phyloP scores from a whole-genome alignment of 345 rosid species.

The Microthlaspi erraticum region DNA sequence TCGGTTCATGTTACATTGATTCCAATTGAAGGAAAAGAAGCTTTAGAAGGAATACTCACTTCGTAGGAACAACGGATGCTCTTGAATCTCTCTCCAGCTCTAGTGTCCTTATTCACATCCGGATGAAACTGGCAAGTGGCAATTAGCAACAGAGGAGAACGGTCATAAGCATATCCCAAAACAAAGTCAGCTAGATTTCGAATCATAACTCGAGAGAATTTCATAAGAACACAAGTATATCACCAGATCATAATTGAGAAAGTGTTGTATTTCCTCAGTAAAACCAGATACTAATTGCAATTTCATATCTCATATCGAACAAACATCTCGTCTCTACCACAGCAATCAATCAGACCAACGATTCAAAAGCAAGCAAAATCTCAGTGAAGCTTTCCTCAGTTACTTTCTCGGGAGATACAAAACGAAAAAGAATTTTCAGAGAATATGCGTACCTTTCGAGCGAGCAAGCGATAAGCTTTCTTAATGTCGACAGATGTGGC shows the following conservation, averaged over 20 bases:
- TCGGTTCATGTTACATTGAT: neutral
- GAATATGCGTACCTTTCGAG: conserved; percentile 65
- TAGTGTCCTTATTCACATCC: conserved; percentile 78
- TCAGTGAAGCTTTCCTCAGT: neutral
- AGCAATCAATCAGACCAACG: neutral
- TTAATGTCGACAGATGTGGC: conserved; percentile 74
- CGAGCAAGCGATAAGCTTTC: conserved; percentile 83
- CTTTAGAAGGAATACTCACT: conserved; percentile 51
- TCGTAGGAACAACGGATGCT: conserved; percentile 73
- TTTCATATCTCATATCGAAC: neutral
- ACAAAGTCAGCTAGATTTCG: neutral
- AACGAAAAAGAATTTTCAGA: neutral
- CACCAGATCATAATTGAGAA: neutral
- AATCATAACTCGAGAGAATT: neutral
- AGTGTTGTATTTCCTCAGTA: neutral
- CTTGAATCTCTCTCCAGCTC: conserved; percentile 79
- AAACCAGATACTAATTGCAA: conserved; percentile 11
- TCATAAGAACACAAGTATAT: neutral
- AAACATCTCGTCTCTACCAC: neutral
- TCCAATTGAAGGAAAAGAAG: conserved; percentile 3
- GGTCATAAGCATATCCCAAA: neutral
- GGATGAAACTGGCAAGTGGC: conserved; percentile 68
- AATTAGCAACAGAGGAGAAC: conserved; percentile 36
- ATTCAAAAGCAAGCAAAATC: neutral
- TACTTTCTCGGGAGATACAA: neutral